A percentile compares a stretch with the other conserved stretches of the same genome.
Conservation (phyloP, 75 land plant genomes). For the Cunninghamia lanceolata region DNA sequence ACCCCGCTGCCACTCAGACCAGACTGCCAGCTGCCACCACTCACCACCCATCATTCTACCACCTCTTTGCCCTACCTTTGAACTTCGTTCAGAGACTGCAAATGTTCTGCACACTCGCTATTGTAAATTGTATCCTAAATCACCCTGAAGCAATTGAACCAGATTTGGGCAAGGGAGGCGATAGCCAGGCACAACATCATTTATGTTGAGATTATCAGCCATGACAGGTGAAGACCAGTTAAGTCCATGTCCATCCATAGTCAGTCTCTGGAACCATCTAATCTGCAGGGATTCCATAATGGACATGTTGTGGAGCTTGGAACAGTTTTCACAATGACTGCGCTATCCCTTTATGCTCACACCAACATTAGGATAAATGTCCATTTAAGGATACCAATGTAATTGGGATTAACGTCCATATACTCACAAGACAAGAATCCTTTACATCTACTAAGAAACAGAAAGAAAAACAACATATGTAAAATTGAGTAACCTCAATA, state of each 20-base stretch:
- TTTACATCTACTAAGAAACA: no score
- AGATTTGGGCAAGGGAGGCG: not conserved
- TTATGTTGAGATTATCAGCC: not conserved
- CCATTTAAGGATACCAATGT: not conserved
- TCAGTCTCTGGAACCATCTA: not conserved
- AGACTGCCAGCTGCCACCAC: no score
- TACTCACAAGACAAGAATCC: not conserved
- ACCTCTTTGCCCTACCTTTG: no score
- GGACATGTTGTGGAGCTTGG: not conserved
- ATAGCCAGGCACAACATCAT: not conserved
- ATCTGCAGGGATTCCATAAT: not conserved
- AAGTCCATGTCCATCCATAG: not conserved
- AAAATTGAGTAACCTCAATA: not conserved
- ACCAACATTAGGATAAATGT: not conserved
- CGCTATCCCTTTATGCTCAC: not conserved
- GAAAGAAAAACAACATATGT: not conserved
- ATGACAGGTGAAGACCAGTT: not conserved
- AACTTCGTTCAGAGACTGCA: no score
- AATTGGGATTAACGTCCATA: no score
- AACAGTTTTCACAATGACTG: not conserved
- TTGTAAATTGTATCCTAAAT: no score
- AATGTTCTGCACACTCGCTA: not conserved
- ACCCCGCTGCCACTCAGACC: no score
- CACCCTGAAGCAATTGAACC: no score
- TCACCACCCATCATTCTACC: no score